Evolutionary conservation across 2,329 filamentous ascomycete species (phyloP).

Genomic region (Colletotrichum trifolii): DNA sequence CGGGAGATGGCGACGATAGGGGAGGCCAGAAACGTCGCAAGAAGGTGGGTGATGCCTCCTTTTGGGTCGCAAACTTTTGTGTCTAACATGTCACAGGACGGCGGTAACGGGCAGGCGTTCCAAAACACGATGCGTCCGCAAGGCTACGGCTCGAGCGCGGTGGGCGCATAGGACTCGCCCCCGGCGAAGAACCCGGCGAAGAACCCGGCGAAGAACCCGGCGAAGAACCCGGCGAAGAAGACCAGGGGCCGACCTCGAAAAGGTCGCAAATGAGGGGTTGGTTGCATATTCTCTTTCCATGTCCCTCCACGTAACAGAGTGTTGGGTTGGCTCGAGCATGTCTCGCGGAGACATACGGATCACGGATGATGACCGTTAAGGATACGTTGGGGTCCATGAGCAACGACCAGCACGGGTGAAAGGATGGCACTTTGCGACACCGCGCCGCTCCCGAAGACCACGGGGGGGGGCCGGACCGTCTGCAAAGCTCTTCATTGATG

Average conservation of each 20-base stretch:
- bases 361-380: constrained; percentile 15
- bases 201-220: too few species aligned
- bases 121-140: constrained; percentile 59
- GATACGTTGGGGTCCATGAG: constrained; percentile 8
- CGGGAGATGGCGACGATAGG: constrained; percentile 75
- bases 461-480: constrained; percentile 16
- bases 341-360: constrained; percentile 9
- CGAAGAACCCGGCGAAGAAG: too few species aligned
- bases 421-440: constrained; percentile 8
- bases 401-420: constrained; percentile 15
- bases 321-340: constrained; percentile 22
- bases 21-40: constrained; percentile 71
- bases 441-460: constrained; percentile 17
- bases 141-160: constrained; percentile 69
- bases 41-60: constrained; percentile 60
- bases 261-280: neutral
- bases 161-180: constrained; percentile 57
- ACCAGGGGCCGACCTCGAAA: neutral
- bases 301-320: neutral
- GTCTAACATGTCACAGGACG: constrained; percentile 61
- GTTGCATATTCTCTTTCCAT: constrained; percentile 1
- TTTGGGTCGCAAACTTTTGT: constrained; percentile 40
- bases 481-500: constrained; percentile 21
- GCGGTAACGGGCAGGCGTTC: constrained; percentile 53
- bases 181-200: constrained; percentile 1